Evolutionary conservation across 768 basidiomycete genomes (phyloP).

Genomic region (Russula earlei): DNA sequence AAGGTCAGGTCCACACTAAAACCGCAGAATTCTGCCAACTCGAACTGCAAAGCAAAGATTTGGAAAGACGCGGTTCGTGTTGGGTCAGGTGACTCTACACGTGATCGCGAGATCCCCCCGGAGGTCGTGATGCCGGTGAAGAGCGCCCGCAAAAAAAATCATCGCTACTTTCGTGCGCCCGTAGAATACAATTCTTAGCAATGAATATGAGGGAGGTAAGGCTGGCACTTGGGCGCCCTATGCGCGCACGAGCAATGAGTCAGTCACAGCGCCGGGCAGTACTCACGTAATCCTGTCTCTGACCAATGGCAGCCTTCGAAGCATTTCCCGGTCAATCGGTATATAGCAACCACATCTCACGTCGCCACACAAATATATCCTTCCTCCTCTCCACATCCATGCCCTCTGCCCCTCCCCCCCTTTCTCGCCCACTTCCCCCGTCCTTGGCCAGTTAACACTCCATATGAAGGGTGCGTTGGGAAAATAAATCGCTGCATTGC

Average conservation of each 20-base stretch:
- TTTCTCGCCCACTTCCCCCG: background rate
- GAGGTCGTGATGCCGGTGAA: too few species aligned
- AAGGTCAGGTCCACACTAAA: too few species aligned
- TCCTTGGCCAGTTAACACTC: too few species aligned
- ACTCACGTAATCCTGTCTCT: slow-evolving; percentile 1
- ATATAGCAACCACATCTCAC: slow-evolving; percentile 19
- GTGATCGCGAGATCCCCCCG: slow-evolving; percentile 8
- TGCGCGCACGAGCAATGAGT: background rate
- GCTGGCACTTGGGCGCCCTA: slow-evolving; percentile 1
- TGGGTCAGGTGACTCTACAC: slow-evolving; percentile 7
- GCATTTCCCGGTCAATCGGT: slow-evolving; percentile 19
- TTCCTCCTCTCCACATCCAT: background rate
- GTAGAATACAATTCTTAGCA: background rate
- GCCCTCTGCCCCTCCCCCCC: background rate
- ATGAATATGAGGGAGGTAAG: too few species aligned
- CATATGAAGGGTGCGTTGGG: too few species aligned
- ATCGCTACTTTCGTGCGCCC: too few species aligned
- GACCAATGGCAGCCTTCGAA: slow-evolving; percentile 2
- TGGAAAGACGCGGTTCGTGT: slow-evolving; percentile 20
- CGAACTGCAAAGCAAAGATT: too few species aligned
- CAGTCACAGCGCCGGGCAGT: slow-evolving; percentile 4
- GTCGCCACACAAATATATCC: background rate
- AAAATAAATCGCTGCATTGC: slow-evolving; percentile 13
- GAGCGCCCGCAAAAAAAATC: background rate
- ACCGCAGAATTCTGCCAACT: too few species aligned